Base-by-base conservation (phyloP, 768 basidiomycete species). In the Boletellus ananiceps region DNA sequence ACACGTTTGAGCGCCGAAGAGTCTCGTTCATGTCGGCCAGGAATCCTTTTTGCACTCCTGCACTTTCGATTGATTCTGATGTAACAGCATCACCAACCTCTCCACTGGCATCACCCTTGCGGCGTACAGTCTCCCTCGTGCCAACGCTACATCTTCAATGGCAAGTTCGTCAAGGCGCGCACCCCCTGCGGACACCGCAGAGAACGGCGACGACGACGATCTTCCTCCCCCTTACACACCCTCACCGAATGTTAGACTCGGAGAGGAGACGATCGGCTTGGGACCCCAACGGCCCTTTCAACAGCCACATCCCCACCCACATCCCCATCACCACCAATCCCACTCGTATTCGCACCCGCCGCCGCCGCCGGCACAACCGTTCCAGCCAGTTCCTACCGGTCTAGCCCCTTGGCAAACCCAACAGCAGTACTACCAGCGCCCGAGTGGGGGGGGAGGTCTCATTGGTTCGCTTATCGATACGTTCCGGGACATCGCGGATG, bases 181-280 rank as follows among this genome's bases (percentile, higher is more conserved):
- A 23, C 14, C 27, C 16, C 21, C 41, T 16, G n/a, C 34, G 8
- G 15, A 3, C 19, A 14, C 11, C 19, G 15, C 4, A 25, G 54
- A 32, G 14, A 29, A 29, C 55, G 23, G 23, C 23, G 57, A 12
- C 23, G 62, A 69, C 2, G 83, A 82, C n/a, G 81, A 83, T 16
- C 67, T 72, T 11, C 87, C 86, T 1, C 88, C 88, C 0, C 80
- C 86, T 0, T 90, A 89, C 57, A 86, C 86, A 0, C 69, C 79
- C 0, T 55, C 73, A 2, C 77, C 86, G 3, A 75, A 82, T 40
- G 40, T 71, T 15, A 55, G 63, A 39, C 69, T 75, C 3, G 88
- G 85, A 13, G 88, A 90, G 60, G 66, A 72, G 1, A 80, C 83
- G 0, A 52, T 89, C 2, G 80, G 86, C 46, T 66, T 75, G 16